Evolutionary conservation across 306 rosid species (phyloP), one percentile per base, ranked within the genome.

Genomic region (Astragalus membranaceus): DNA sequence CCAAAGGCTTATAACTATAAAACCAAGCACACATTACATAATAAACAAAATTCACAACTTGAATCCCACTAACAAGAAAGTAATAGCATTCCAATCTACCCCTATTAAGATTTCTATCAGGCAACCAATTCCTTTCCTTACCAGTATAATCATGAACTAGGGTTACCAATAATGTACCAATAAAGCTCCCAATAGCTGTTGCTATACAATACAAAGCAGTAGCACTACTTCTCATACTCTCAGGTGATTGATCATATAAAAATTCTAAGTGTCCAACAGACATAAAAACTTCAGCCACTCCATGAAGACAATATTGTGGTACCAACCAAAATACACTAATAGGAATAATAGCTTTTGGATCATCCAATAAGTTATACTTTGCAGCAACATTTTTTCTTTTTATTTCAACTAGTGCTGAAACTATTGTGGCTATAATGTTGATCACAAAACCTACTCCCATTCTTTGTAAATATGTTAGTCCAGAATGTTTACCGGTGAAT

Each of bases 191-290:
- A 1, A 81, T 58, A 0, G 94, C 82, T 0, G 77, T 79, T 0
- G 90, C 75, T 20, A 92, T 52, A 80, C 85, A 81, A 11, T 75
- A 81, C 3, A 92, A 62, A 0, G 97, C 94, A 0, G 85, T 65
- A 3, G 94, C 97, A 2, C 77, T 85, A 47, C 92, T 89, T 43
- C 91, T 69, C 90, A 86, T 77, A 57, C 95, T 85, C 47, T 89
- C 96, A 0, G 96, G 96, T 3, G 98, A 79, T 16, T 89, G 96
- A 54, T 92, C 92, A 32, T 79, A 85, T 6, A 87, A 83, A 74
- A 92, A 92, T 59, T 92, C 96, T 70, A 92, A 72, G 73, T 87
- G 96, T 8, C 90, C 96, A 0, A 87, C 92, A 2, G 77, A 64
- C 89, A 67, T 74, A 74, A 92, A 92, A 8, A 86, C 86, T 10